Evolutionary conservation across 805 yeast species (phyloP), one percentile per base, ranked within the genome.

Genomic region (Lachancea meyersii): DNA sequence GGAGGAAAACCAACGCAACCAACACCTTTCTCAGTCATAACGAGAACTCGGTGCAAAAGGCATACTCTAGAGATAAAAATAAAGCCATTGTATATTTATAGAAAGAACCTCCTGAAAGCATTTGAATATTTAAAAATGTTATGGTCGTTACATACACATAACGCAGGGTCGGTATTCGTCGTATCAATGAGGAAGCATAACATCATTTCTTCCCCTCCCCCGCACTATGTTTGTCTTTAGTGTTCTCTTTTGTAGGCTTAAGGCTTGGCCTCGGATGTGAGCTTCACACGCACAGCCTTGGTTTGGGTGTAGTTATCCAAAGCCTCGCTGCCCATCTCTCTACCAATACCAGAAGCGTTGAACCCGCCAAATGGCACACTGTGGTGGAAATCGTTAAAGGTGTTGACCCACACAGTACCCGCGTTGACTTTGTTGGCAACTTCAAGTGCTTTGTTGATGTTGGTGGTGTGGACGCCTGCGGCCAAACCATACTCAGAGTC

Each of bases 311-410:
- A 91, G 65, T 80, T 82, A 47, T 82, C 85, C 57, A 91, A 68
- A 45, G 94, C 95, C 51, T 86, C 89, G 48, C 75, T 76, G 58
- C 96, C 96, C 75, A 88, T 79, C 72, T 91, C 96, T 66, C 95
- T 79, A 60, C 97, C 97, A 48, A 83, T 72, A 66, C 97, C 97
- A 45, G 93, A 81, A 74, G 80, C 79, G 65, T 86, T 86, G 72
- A 73, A 84, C 35, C 96, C 96, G 56, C 96, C 96, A 65, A 89
- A 89, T 58, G 96, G 96, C 65, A 89, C 83, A 64, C 76, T 73
- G 58, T 73, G 82, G 67, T 88, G 88, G 75, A 87, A 82, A 60
- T 86, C 93, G 68, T 88, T 88, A 67, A 86, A 82, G 46, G 88
- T 79, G 77, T 89, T 89, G 53, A 88, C 76, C 91, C 95, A 91